Evolutionary conservation across 2,329 filamentous ascomycete species (phyloP), one percentile per base, ranked within the genome.

Genomic region (Iodosphaeria phyllophila): DNA sequence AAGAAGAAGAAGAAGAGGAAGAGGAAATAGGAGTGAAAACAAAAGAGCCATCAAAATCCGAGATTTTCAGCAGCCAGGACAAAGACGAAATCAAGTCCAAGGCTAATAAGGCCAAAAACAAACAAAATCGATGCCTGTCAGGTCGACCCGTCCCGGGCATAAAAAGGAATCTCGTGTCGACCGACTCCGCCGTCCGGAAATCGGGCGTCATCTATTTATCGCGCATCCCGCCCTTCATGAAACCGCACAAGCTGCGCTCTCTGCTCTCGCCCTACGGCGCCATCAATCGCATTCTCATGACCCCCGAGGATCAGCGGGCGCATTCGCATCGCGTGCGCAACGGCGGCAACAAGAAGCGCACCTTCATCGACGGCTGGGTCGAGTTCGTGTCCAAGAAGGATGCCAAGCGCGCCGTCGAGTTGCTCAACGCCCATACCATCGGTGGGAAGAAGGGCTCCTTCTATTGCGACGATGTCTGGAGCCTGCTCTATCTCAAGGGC

Each of bases 401-500:
- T 32, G 80, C 80, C 18, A 82, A 84, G 46, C 56, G 65, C n/a
- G 74, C 68, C 0, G 77, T 72, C 24, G 74, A 80, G 35, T 60
- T 76, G 14, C 56, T 91, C 24, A 91, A 91, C 42, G 74, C 75
- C 20, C 66, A 65, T 33, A 78, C 64, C 8, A 77, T 89, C 30
- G 79, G 79, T 25, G 80, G 80, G 14, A 84, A 84, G 53, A 91
- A 91, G 53, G 65, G 78, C 8, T 67, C 64, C 24, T 82, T 77
- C 44, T 91, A 86, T 52, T 69, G 77, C 38, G 80, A 91, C 44
- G 80, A 91, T 45, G 63, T 91, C 22, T 91, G 80, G 80, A 84
- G 76, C 38, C 54, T 89, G 33, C 63, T 77, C 31, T 91, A 91
- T 42, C 53, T 91, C 32, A 74, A 68, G 33, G 78, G 77, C 2